phyloP scores from a whole-genome alignment of 768 basidiomycete genomes.

The Xerocomus brunneocitrinus region DNA sequence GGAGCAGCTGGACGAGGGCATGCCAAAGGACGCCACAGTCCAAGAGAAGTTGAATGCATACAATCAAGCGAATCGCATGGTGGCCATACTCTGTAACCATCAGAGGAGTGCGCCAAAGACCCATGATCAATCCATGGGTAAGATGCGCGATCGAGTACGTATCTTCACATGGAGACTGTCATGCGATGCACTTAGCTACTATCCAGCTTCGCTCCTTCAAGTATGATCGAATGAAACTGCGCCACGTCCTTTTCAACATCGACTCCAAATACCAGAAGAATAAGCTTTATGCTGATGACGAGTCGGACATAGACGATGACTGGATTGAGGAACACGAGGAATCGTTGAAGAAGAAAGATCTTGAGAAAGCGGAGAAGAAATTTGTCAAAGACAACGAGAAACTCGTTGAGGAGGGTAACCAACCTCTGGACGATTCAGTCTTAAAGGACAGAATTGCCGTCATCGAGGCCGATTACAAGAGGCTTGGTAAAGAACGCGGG shows the following conservation, averaged over 20 bases:
- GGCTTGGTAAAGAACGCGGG: constrained; percentile 77
- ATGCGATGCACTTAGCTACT: constrained; percentile 5
- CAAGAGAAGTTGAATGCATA: constrained; percentile 97
- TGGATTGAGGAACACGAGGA: constrained; percentile 82
- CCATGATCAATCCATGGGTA: constrained; percentile 91
- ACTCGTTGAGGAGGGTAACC: constrained; percentile 64
- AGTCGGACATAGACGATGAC: constrained; percentile 94
- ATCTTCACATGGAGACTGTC: background rate
- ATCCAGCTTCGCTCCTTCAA: constrained; percentile 81
- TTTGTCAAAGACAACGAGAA: constrained; percentile 94
- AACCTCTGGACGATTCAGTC: constrained; percentile 52
- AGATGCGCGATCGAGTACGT: constrained; percentile 84
- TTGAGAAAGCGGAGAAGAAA: constrained; percentile 90
- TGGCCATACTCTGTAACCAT: constrained; percentile 99
- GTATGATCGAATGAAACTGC: constrained; percentile 96
- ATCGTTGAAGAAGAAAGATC: constrained; percentile 67
- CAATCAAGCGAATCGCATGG: constrained; percentile 94
- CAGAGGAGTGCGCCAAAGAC: constrained; percentile 90
- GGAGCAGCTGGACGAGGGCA: constrained; percentile 75
- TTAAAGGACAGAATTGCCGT: constrained; percentile 64
- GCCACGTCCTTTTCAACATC: constrained; percentile 75
- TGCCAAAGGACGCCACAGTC: constrained; percentile 63
- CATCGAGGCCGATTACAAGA: constrained; percentile 74
- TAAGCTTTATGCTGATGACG: constrained; percentile 69
- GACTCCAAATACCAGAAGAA: constrained; percentile 83